Evolutionary conservation across 1,284 basidiomycete genomes (phyloP).

Genomic region (Gomphus sp.): DNA sequence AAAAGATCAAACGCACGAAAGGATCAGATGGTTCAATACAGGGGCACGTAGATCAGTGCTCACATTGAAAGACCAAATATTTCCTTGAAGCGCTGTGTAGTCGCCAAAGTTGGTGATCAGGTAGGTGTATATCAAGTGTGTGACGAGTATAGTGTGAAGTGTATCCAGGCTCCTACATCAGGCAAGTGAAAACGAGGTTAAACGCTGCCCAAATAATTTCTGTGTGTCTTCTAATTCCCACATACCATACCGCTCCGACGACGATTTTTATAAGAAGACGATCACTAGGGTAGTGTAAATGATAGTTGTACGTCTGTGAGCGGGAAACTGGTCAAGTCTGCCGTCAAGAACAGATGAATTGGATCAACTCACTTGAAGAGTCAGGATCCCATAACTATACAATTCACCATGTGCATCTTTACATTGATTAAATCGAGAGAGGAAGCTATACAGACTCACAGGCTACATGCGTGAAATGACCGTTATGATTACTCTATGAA

Average conservation of each 20-base stretch:
- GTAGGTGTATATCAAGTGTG: constrained; percentile 2
- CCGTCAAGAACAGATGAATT: background rate
- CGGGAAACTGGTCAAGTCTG: too few relatives aligned
- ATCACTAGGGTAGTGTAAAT: background rate
- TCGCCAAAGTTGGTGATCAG: background rate
- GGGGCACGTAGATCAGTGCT: background rate
- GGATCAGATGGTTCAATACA: background rate
- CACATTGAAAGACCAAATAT: constrained; percentile 1
- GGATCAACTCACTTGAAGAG: background rate
- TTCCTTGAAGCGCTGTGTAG: background rate
- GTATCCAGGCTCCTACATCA: background rate
- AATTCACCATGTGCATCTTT: background rate
- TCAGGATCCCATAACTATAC: background rate
- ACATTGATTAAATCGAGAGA: background rate
- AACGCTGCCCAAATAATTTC: too few relatives aligned
- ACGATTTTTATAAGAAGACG: background rate
- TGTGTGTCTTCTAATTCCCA: background rate
- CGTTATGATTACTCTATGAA: background rate
- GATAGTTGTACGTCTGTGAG: background rate
- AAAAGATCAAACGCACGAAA: background rate
- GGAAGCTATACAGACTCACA: background rate
- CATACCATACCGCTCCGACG: background rate
- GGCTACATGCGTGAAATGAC: background rate
- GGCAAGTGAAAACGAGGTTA: background rate
- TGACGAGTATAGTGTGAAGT: background rate